Percentiles rank a stretch among this genome's conserved stretches.
phyloP scores from a whole-genome alignment of 805 yeast genomes.

The Metschnikowia anglica region DNA sequence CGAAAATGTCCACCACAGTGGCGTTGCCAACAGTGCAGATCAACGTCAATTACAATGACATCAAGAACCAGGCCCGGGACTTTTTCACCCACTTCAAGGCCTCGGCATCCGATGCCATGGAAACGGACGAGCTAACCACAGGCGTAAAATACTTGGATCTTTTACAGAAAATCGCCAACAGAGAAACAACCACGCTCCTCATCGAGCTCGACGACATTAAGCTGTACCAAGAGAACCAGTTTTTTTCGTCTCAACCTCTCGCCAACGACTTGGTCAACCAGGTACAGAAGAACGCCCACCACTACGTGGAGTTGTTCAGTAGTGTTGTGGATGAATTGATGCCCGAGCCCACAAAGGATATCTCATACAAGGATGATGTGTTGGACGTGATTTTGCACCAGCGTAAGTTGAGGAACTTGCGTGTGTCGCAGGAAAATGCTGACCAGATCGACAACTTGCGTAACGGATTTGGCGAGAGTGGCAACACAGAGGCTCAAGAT shows the following conservation, averaged over 20 bases:
- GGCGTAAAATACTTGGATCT: conserved; percentile 64
- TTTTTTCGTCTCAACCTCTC: conserved; percentile 20
- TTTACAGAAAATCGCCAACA: conserved; percentile 79
- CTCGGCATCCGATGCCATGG: conserved; percentile 19
- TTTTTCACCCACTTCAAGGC: conserved; percentile 68
- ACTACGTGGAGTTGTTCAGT: conserved; percentile 76
- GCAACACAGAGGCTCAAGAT: conserved; percentile 17
- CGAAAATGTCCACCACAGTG: conserved; percentile 23
- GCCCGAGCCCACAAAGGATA: conserved; percentile 83
- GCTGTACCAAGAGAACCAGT: conserved; percentile 55
- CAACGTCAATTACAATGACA: conserved; percentile 69
- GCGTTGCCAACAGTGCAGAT: conserved; percentile 65
- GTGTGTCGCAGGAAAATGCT: conserved; percentile 64
- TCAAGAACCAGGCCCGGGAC: conserved; percentile 56
- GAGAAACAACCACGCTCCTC: conserved; percentile 65
- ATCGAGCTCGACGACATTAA: conserved; percentile 85
- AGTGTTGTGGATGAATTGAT: conserved; percentile 72
- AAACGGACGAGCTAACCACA: conserved; percentile 10
- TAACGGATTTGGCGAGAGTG: conserved; percentile 30
- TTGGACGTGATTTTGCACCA: conserved; percentile 91
- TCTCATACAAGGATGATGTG: conserved; percentile 82
- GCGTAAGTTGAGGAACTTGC: conserved; percentile 77
- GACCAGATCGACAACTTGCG: conserved; percentile 54
- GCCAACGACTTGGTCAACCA: conserved; percentile 48
- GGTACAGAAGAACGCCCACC: conserved; percentile 71